phyloP scores from a whole-genome alignment of 257 asterid genomes.

The Penstemon barbatus region DNA sequence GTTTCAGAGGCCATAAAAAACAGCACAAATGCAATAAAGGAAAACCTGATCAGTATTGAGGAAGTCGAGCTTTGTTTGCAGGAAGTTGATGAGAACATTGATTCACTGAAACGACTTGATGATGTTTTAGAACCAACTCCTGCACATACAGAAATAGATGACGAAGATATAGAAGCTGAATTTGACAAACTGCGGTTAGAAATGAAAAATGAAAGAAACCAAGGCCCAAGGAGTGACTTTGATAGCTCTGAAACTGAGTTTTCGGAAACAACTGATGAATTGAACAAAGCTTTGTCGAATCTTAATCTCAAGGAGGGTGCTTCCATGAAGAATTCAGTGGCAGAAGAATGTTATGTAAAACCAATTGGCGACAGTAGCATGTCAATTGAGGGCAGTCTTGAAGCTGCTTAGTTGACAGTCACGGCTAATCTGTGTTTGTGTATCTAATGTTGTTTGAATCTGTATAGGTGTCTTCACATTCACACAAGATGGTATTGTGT shows the following conservation, averaged over 20 bases:
- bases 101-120: conserved; percentile 65
- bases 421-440: conserved; percentile 8
- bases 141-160: conserved; percentile 43
- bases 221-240: conserved; percentile 24
- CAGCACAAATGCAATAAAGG: conserved; percentile 63
- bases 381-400: conserved; percentile 33
- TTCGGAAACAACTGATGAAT: conserved; percentile 40
- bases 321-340: conserved; percentile 23
- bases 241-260: conserved; percentile 27
- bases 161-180: conserved; percentile 77
- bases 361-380: conserved; percentile 21
- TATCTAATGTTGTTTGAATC: background rate
- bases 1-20: conserved; percentile 74
- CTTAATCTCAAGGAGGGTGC: conserved; percentile 44
- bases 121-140: conserved; percentile 50
- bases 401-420: conserved; percentile 42
- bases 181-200: conserved; percentile 56
- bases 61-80: conserved; percentile 67
- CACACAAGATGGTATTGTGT: background rate
- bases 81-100: conserved; percentile 63
- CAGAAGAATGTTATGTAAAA: conserved; percentile 22
- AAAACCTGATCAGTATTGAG: conserved; percentile 53
- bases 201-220: conserved; percentile 30
- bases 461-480: background rate
- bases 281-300: conserved; percentile 53